These are phyloP conservation scores for Chlorociboria aeruginascens DNA, from an alignment of 495 filamentous ascomycete genomes.

Conservation along the genomic window DNA sequence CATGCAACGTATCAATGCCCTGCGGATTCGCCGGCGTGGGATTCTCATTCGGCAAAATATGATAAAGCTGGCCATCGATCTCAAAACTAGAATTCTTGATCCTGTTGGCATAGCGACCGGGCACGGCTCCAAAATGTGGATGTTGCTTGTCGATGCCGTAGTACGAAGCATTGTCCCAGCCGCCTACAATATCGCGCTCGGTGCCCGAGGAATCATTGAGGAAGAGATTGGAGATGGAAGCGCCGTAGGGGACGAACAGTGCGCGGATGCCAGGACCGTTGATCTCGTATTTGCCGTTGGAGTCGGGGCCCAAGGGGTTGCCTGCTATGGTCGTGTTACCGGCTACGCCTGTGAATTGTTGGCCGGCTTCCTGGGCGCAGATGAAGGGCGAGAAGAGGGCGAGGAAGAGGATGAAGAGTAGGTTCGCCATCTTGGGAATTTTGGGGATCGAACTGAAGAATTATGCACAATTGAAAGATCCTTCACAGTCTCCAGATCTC, in stretches of 20 bases:
- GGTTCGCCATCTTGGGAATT: constrained; percentile 5
- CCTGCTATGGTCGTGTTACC: constrained; percentile 15
- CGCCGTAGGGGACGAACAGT: constrained; percentile 68
- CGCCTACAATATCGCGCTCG: constrained; percentile 55
- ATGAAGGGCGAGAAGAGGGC: not conserved
- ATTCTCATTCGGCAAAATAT: constrained; percentile 64
- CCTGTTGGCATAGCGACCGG: constrained; percentile 74
- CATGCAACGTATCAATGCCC: constrained; percentile 61
- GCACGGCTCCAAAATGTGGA: constrained; percentile 67
- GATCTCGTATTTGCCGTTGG: constrained; percentile 57
- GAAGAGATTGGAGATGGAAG: constrained; percentile 60
- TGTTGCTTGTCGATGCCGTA: constrained; percentile 56
- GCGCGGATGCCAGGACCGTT: constrained; percentile 58
- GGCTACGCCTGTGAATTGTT: constrained; percentile 11
- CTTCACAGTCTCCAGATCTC: too few relatives aligned
- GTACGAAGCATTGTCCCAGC: constrained; percentile 65
- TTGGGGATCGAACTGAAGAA: constrained; percentile 3
- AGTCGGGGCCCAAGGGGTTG: constrained; percentile 23
- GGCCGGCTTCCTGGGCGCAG: constrained; percentile 9
- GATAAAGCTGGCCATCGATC: constrained; percentile 51
- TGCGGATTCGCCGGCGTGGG: constrained; percentile 29
- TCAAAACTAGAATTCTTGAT: constrained; percentile 78
- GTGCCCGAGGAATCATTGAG: constrained; percentile 60
- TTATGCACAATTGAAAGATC: not conserved
- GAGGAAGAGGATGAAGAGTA: not conserved